These are phyloP conservation scores for Vitis hybrid DNA, from an alignment of 177 flowering plant genomes.

Conservation along the genomic window DNA sequence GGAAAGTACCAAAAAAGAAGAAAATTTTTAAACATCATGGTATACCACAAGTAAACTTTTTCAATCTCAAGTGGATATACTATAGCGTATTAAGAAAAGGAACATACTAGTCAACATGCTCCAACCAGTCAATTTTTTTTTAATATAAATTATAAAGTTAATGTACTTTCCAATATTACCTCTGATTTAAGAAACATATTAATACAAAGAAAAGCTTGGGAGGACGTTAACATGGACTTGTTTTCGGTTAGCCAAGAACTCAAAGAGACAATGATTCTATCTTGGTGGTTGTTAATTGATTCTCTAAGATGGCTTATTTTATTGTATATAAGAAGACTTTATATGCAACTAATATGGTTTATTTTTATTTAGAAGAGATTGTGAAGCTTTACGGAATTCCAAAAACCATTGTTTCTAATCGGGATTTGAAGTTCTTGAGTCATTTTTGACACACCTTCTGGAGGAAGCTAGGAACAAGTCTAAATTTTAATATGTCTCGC, in stretches of 20 bases:
- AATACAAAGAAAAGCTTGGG: neutral
- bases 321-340: conserved; percentile 11
- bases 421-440: neutral
- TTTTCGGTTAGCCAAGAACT: neutral
- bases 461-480: neutral
- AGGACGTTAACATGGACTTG: conserved; percentile 4
- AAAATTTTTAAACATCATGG: no score
- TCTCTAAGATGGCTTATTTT: conserved; percentile 16
- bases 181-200: no score
- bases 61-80: no score
- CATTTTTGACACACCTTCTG: conserved; percentile 4
- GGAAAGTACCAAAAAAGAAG: no score
- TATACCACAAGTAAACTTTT: no score
- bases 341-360: neutral
- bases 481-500: neutral
- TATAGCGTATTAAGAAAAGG: no score
- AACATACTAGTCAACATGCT: no score
- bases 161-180: no score
- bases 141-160: no score
- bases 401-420: neutral
- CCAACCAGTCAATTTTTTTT: no score
- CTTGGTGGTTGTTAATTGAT: conserved; percentile 9
- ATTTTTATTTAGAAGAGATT: conserved; percentile 7
- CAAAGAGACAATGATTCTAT: conserved; percentile 7
- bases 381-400: conserved; percentile 10